These are phyloP conservation scores for Phialocephala sp. DNA, from an alignment of 2,329 filamentous ascomycete species.

Conservation along the genomic window DNA sequence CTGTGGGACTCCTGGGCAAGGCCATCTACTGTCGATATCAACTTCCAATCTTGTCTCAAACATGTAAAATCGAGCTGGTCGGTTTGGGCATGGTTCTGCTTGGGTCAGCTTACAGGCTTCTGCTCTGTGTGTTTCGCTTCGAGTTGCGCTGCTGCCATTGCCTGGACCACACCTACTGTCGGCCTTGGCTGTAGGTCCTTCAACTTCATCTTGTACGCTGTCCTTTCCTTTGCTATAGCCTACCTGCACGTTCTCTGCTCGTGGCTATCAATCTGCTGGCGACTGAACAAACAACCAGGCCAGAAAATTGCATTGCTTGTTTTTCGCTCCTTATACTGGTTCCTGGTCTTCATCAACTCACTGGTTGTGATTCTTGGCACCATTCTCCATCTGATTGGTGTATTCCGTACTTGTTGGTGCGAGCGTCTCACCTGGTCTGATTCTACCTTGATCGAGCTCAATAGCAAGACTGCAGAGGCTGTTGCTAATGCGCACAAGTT, in stretches of 20 bases:
- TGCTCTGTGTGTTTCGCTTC: slow-evolving; percentile 5
- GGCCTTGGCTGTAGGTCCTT: slow-evolving; percentile 15
- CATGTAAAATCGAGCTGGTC: not conserved
- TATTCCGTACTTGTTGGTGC: slow-evolving; percentile 11
- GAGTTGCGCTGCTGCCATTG: slow-evolving; percentile 6
- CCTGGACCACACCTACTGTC: slow-evolving; percentile 14
- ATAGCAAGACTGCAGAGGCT: not conserved
- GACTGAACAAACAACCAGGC: not conserved
- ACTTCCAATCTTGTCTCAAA: not conserved
- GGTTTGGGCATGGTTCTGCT: not conserved
- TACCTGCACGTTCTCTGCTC: not conserved
- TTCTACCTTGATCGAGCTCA: not conserved
- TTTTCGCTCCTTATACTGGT: not conserved
- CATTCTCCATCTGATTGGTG: not conserved
- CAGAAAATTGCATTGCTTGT: not conserved
- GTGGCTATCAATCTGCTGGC: not conserved
- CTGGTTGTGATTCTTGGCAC: slow-evolving; percentile 9
- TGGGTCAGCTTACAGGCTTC: slow-evolving; percentile 1
- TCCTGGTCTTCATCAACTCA: not conserved
- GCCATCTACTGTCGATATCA: not conserved
- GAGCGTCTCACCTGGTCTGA: not conserved
- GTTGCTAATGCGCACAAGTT: slow-evolving; percentile 4
- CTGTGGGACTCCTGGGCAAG: not conserved
- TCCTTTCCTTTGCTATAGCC: not conserved
- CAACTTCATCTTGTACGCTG: slow-evolving; percentile 11